Evolutionary conservation across 1,139 yeast species (phyloP), one percentile per base, ranked within the genome.

Genomic region (Ogataea hybrid): DNA sequence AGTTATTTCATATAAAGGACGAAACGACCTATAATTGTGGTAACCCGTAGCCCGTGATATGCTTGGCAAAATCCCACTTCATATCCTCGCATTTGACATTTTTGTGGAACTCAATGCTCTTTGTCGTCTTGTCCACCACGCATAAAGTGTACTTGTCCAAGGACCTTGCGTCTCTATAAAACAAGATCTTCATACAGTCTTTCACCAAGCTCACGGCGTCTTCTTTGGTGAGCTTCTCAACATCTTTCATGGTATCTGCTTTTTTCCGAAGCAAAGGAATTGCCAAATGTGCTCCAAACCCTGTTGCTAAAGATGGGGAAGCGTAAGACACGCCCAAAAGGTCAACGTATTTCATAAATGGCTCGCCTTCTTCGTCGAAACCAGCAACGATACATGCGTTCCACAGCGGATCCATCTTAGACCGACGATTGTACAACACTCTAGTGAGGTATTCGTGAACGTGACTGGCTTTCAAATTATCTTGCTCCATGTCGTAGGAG

Each of bases 331-430:
- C 96, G 35, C 99, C 99, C 46, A 89, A 74, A 49, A 94, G 71
- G 63, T 94, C 97, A 36, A 89, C 95, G 60, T 86, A 90, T 53
- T 83, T 81, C 58, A 92, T 72, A 57, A 85, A 86, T 40, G 87
- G 84, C 55, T 72, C 69, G 32, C 77, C 77, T 47, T 78, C 82
- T 46, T 80, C 82, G 61, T 83, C 84, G 56, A 84, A 75, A 5
- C 97, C 99, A 8, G 90, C 97, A 39, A 92, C 97, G 44, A 94
- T 72, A 30, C 87, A 70, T 0, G 97, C 86, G 65, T 92, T 94
- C 98, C 98, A 94, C 51, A 89, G 74, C 18, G 99, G 99, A 63
- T 94, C 79, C 92, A 94, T 82, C 65, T 90, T 88, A 40, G 86
- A 77, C 66, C 99, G 80, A 66, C 97, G 81, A 54, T 78, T 73